Evolutionary conservation across 345 rosid species (phyloP).

Genomic region (Brassica incana): DNA sequence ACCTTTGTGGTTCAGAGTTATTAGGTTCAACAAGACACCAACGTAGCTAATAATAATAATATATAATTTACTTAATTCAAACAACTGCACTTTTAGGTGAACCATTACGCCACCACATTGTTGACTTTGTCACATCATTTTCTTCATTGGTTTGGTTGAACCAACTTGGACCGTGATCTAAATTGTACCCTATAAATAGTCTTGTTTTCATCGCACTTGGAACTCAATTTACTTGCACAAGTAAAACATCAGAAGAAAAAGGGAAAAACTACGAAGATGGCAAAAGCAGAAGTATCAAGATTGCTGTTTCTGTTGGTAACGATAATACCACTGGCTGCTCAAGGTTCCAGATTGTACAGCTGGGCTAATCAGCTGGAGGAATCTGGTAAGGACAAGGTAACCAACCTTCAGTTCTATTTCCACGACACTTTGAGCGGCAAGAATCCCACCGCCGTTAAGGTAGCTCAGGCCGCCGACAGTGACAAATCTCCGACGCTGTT

Average conservation of each 20-base stretch:
- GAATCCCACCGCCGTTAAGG: conserved; percentile 52
- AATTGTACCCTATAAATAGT: conserved; percentile 1
- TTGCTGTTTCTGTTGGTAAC: conserved; percentile 19
- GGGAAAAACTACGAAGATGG: neutral
- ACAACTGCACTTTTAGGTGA: conserved; percentile 29
- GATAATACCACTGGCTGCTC: conserved; percentile 36
- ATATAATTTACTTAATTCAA: neutral
- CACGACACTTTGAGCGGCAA: conserved; percentile 66
- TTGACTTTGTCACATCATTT: conserved; percentile 14
- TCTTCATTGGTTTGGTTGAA: conserved; percentile 11
- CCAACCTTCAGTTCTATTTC: conserved; percentile 64
- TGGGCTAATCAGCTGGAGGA: conserved; percentile 41
- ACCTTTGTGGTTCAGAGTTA: neutral
- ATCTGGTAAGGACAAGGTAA: conserved; percentile 42
- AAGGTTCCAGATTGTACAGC: conserved; percentile 15
- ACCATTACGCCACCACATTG: conserved; percentile 28
- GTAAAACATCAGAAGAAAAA: neutral
- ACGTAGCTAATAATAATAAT: neutral
- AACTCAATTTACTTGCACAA: conserved; percentile 5
- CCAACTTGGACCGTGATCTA: conserved; percentile 23
- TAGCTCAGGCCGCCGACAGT: conserved; percentile 46
- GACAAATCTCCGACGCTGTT: conserved; percentile 52
- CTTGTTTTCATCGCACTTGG: neutral
- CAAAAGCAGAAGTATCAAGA: conserved; percentile 22
- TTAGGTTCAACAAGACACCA: neutral